Evolutionary conservation across 78 protist species (phyloP), one percentile per base, ranked within the genome.

Genomic region (Isochrysis galbana): DNA sequence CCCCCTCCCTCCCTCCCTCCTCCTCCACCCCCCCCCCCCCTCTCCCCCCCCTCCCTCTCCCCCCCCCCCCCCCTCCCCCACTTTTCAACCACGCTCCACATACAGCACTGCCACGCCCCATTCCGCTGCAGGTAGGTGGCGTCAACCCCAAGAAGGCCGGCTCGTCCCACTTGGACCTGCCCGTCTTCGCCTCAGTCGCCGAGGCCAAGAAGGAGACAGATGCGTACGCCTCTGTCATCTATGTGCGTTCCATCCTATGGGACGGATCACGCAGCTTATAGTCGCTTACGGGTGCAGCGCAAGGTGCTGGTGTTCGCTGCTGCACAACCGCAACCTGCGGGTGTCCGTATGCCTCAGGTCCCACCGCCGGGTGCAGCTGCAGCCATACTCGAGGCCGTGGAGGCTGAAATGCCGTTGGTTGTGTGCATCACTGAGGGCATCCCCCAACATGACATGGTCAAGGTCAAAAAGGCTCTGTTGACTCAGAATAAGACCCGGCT

Each of bases 371-470:
- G n/a, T 29, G 96, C 96, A 5, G 96, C 94, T 29, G 95, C 86
- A 29, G 99, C 99, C 90, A 96, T 98, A 86, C 29, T 96, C 67
- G 99, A 99, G 83, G 99, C 99, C 39, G 87, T 98, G 87, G 97
- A 95, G 70, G 98, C 98, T 29, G 99, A 99, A 90, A 93, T 94
- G 3, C 92, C 87, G 34, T 83, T 94, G 36, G 74, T 96, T 41
- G 99, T 99, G 39, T 91, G 97, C 94, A 99, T 99, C 95, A 99
- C 99, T 21, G 99, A 99, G 90, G 99, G 99, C 67, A 97, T 98
- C 82, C 99, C 98, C 26, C 98, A 97, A 94, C 96, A 95, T 80
- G 98, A 96, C 67, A 95, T 94, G 96, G 95, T 72, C 47, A 0
- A 39, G 14, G 84, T 54, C 29, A 98, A 98, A 96, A 55, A 90